Percentiles rank a stretch among this genome's conserved stretches.
These are phyloP conservation scores for Aspergillus tamarii DNA, from an alignment of 2,329 filamentous ascomycete species.

Conservation along the genomic window DNA sequence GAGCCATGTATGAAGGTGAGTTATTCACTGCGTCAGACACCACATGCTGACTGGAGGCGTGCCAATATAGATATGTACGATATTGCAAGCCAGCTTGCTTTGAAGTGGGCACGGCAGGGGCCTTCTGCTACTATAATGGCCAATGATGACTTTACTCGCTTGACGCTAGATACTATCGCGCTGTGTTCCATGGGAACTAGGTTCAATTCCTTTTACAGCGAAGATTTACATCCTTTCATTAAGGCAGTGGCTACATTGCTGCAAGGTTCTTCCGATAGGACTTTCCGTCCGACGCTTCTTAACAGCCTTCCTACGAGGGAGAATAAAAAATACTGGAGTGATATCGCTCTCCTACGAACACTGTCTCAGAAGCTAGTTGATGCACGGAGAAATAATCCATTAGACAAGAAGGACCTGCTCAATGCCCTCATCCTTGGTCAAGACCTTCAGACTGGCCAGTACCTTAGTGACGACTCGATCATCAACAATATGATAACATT, in stretches of 20 bases:
- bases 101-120: slow-evolving; percentile 55
- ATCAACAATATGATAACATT: slow-evolving; percentile 74
- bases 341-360: slow-evolving; percentile 52
- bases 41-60: neutral
- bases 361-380: slow-evolving; percentile 64
- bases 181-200: slow-evolving; percentile 72
- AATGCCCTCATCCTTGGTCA: slow-evolving; percentile 70
- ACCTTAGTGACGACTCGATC: slow-evolving; percentile 65
- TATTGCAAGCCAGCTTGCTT: slow-evolving; percentile 42
- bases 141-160: slow-evolving; percentile 70
- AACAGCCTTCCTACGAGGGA: slow-evolving; percentile 47
- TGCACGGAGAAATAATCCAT: slow-evolving; percentile 58
- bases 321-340: slow-evolving; percentile 35
- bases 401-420: slow-evolving; percentile 67
- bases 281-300: slow-evolving; percentile 52
- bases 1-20: slow-evolving; percentile 46
- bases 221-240: slow-evolving; percentile 71
- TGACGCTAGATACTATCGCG: slow-evolving; percentile 72
- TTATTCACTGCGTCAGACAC: neutral
- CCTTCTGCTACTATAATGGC: slow-evolving; percentile 60
- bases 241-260: slow-evolving; percentile 69
- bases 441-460: slow-evolving; percentile 68
- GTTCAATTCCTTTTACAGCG: slow-evolving; percentile 75
- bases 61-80: slow-evolving; percentile 41
- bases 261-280: slow-evolving; percentile 56